Conservation (phyloP, 768 basidiomycete species). For the Lentinus brumalis region DNA sequence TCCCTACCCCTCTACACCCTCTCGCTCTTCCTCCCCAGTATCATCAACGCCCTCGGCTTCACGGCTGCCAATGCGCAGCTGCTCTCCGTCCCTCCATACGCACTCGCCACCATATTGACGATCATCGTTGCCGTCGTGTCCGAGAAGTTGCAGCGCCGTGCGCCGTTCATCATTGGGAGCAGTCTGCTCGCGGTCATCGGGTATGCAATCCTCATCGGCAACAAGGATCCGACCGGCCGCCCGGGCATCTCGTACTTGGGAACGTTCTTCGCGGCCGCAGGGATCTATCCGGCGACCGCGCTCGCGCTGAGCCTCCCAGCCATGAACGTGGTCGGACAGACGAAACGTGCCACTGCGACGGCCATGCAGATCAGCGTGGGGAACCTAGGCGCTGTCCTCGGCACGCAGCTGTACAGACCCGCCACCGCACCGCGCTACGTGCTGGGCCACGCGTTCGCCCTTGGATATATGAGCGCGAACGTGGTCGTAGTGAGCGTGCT, state of each 20-base stretch:
- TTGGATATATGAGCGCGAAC: constrained; percentile 5
- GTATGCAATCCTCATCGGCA: constrained; percentile 5
- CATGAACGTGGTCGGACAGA: constrained; percentile 17
- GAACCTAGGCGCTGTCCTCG: constrained; percentile 13
- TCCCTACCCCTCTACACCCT: constrained; percentile 37
- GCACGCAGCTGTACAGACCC: constrained; percentile 15
- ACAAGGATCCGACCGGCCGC: neutral
- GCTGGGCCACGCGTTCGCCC: constrained; percentile 10
- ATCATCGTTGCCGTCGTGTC: constrained; percentile 5
- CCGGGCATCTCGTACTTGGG: constrained; percentile 2
- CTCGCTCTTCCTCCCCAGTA: constrained; percentile 66
- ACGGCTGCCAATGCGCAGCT: constrained; percentile 54
- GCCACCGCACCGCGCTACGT: constrained; percentile 7
- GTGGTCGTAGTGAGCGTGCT: neutral
- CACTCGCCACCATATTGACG: constrained; percentile 14
- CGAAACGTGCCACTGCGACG: constrained; percentile 13
- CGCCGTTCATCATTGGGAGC: constrained; percentile 11
- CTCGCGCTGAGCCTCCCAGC: constrained; percentile 13
- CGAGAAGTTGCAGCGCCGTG: constrained; percentile 2
- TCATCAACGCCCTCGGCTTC: constrained; percentile 62
- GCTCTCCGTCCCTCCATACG: constrained; percentile 52
- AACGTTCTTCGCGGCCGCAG: constrained; percentile 11
- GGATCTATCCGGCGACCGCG: constrained; percentile 17
- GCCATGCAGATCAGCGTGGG: constrained; percentile 17
- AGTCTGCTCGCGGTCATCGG: constrained; percentile 9